Percentiles rank a stretch among this genome's conserved stretches.
Evolutionary conservation across 305 asterid genomes (phyloP).

Genomic region (Fraxinus dipetala): DNA sequence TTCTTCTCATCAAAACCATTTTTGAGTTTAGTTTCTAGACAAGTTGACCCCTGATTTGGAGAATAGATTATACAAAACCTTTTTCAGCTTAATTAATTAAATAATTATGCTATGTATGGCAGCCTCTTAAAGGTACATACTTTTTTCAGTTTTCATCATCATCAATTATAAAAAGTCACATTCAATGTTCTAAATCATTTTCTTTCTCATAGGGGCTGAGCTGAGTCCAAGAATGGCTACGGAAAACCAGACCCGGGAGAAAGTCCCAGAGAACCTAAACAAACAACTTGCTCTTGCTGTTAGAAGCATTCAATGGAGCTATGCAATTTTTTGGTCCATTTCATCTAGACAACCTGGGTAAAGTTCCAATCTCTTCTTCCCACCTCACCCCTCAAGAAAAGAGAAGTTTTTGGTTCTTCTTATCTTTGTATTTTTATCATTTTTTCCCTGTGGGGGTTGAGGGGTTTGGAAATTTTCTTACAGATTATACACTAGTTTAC

Average conservation of each 20-base stretch:
- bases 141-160: not conserved
- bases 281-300: constrained; percentile 73
- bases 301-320: constrained; percentile 87
- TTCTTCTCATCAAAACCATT: not conserved
- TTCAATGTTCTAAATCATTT: not conserved
- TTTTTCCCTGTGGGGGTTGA: not conserved
- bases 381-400: constrained; percentile 6
- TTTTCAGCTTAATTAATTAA: not conserved
- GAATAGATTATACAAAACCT: not conserved
- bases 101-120: not conserved
- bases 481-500: constrained; percentile 10
- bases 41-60: not conserved
- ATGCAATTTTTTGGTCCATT: constrained; percentile 85
- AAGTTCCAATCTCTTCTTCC: constrained; percentile 21
- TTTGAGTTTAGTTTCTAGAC: not conserved
- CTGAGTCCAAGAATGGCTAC: constrained; percentile 46
- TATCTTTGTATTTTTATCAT: not conserved
- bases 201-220: not conserved
- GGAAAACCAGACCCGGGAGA: constrained; percentile 39
- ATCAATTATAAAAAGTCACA: not conserved
- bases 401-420: not conserved
- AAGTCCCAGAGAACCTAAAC: constrained; percentile 47
- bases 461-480: not conserved
- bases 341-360: constrained; percentile 72
- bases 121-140: not conserved